These are phyloP conservation scores for Pythium dissimile DNA, from an alignment of 352 stramenopile genomes.

Conservation along the genomic window DNA sequence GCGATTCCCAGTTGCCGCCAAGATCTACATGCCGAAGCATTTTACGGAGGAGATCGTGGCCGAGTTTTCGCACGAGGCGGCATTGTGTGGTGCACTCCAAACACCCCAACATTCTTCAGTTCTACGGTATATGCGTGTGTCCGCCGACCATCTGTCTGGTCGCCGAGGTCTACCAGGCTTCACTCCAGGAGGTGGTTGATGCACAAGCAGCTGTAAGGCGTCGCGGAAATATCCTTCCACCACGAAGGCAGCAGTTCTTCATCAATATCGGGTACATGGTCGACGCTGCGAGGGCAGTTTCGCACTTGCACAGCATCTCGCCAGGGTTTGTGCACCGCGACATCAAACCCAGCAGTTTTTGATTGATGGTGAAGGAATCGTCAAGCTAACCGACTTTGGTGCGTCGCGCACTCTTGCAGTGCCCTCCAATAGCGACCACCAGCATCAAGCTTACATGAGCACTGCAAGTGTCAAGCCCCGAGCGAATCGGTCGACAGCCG, in stretches of 20 bases:
- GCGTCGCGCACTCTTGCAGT: constrained; percentile 26
- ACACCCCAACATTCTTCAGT: constrained; percentile 46
- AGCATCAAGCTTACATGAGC: constrained; percentile 10
- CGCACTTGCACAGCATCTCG: constrained; percentile 52
- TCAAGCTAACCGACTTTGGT: constrained; percentile 67
- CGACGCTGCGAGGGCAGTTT: constrained; percentile 36
- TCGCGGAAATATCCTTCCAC: background rate
- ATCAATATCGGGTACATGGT: constrained; percentile 38
- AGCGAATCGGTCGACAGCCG: background rate
- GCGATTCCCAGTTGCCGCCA: constrained; percentile 37
- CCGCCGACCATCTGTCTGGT: constrained; percentile 50
- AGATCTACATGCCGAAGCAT: constrained; percentile 47
- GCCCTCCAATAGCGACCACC: constrained; percentile 10
- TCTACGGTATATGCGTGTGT: constrained; percentile 48
- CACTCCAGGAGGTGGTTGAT: constrained; percentile 23
- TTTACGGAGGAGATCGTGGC: constrained; percentile 38
- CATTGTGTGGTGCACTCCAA: constrained; percentile 32
- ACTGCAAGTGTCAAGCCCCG: too few relatives aligned
- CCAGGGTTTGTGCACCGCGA: constrained; percentile 46
- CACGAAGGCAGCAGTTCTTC: constrained; percentile 24
- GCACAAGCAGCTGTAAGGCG: background rate
- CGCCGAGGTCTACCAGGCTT: constrained; percentile 43
- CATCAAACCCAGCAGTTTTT: constrained; percentile 69
- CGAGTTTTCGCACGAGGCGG: constrained; percentile 41
- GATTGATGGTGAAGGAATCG: constrained; percentile 25